Base-by-base conservation (phyloP, 208 protist genomes). In the Acanthamoeba lenticulata region DNA sequence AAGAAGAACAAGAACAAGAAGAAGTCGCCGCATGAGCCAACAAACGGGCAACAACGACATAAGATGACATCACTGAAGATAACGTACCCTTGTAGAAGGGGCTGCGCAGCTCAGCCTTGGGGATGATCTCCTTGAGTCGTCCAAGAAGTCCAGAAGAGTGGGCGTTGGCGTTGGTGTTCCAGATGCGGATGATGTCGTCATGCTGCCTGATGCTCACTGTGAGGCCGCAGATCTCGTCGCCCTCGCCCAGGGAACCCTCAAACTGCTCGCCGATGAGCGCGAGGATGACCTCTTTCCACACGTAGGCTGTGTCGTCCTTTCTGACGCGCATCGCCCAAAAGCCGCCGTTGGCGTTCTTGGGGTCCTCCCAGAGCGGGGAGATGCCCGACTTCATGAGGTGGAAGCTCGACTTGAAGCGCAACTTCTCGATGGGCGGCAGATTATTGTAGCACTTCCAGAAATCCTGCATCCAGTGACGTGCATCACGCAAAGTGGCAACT, bases 391-490 rank as follows among this genome's bases (percentile, higher is more conserved):
- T 81, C 90, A 94, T 94, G 9, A 94, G 62, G 45, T 94, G 90
- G 42, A 86, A 94, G 69, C 90, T 94, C 34, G 69, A 86, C 74
- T 94, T 94, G 38, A 57, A 45, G 9, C 47, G 40, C 40, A 94
- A 45, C 90, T 94, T 94, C 32, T 94, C 72, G 24, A 94, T 45
- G n/a, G 90, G 90, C 9, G 90, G 90, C 40, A 94, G 69, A 47
- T 94, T 94, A 44, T 94, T 94, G 90, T 65, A 94, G 69, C 69
- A 86, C 69, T 81, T 86, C 90, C 90, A 94, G 55, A 94, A 94
- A 40, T 94, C 90, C 90, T 94, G 29, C 29, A 57, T 17, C 13
- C 17, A 38, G 65, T 15, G 65, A 15, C 24, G 57, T 19, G 9
- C 47, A 52, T 52, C 57, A 67, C 57, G 57, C 57, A 67, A 57